Evolutionary conservation across 192 early-diverging fungal genomes (phyloP), one percentile per base, ranked within the genome.

Genomic region (Coemansia sp.): DNA sequence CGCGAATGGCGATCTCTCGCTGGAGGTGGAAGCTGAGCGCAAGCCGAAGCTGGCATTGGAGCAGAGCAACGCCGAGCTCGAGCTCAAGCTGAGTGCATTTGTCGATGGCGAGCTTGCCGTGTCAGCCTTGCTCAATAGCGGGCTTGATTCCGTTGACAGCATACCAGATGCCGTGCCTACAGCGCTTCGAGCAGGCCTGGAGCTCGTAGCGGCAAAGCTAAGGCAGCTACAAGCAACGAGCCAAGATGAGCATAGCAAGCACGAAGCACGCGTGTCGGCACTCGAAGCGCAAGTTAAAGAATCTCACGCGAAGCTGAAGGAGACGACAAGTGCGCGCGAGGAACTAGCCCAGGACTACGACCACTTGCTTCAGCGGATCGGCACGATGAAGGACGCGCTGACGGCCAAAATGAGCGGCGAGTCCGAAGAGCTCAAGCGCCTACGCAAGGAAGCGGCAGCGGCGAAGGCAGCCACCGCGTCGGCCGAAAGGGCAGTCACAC

Each of bases 341-440:
- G 82, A 84, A 42, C 82, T 89, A 2, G 65, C 66, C 19, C 68
- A 71, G 65, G 84, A 84, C 59, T 82, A 94, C 60, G 86, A 90
- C 43, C 66, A 85, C 39, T 72, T 96, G 15, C 71, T 96, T 43
- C 93, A 89, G 27, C 89, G 90, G 54, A 79, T 98, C 6, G 82
- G 87, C 2, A 88, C 83, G 25, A 90, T 96, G 85, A 95, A 94
- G 67, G 90, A 88, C 32, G 89, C 91, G 0, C 71, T 96, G 3
- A 88, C 85, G 35, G 88, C 94, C 12, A 91, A 92, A 76, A 82
- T 96, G 54, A 92, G 95, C 70, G 89, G 87, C 11, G 95, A 98
- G 60, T 90, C 92, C 53, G 79, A 77, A 45, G 76, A 85, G 47
- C 62, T 85, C 43, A 76, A 78, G 61, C 76, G 70, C 31, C 64